Base-by-base conservation (phyloP, 139 green algal species). In the Coccomyxa sp. region DNA sequence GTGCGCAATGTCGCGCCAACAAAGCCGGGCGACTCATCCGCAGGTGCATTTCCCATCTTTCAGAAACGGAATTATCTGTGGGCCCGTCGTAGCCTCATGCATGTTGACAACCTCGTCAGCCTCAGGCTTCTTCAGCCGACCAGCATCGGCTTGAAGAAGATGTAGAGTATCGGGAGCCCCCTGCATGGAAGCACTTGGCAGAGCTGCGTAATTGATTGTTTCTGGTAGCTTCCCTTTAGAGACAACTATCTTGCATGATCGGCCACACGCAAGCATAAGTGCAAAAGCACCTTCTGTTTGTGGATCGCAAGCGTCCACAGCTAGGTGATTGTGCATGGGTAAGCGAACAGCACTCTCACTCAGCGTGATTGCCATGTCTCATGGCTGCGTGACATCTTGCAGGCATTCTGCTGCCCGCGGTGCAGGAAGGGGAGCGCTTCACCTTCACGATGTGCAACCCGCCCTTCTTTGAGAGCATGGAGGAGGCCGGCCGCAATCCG, bases 401-500 rank as follows among this genome's bases (percentile, higher is more conserved):
- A 83, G 83, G 88, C 58, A 86, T 94, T 51, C 67, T 93, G 82
- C 45, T 83, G 32, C 81, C 87, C 0, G 90, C 82, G 15, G 59
- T 90, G 3, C 31, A 60, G 0, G 77, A 83, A 13, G 66, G 71
- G 0, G 92, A 95, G 77, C 84, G 13, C 1, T 95, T 95, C 60
- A 84, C 86, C 45, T 98, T 96, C 88, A 92, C 86, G 83, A 97
- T 98, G 93, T 98, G 96, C 90, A 99, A 99, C 88, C 96, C 96
- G n/a, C 96, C 96, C 17, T 99, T 99, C 86, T 99, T 99, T 83
- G 86, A 90, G 28, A 90, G 38, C 71, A 90, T 96, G n/a, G 87
- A 90, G 30, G 90, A 98, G 31, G 93, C 94, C 0, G 88, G 85
- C 16, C 79, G 76, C 17, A 98, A 99, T 83, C 96, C 96, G 3